phyloP scores from a whole-genome alignment of 768 basidiomycete genomes.

The Infundibulicybe gibba region DNA sequence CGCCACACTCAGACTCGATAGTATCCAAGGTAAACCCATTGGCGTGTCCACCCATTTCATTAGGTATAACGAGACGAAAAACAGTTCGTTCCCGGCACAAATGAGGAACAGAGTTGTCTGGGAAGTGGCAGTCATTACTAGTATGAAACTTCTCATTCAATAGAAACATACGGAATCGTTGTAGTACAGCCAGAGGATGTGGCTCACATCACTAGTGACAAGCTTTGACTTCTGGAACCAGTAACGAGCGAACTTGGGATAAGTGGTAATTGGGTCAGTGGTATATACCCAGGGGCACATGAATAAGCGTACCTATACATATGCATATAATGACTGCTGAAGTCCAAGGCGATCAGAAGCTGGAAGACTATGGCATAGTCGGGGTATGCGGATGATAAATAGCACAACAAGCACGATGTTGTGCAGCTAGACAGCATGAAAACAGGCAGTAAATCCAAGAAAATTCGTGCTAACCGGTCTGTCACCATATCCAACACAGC shows the following conservation, averaged over 20 bases:
- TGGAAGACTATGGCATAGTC: conserved; percentile 84
- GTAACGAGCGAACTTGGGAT: conserved; percentile 97
- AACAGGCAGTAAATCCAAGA: not conserved
- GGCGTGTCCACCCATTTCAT: conserved; percentile 81
- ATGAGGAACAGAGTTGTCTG: conserved; percentile 87
- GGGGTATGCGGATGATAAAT: conserved; percentile 89
- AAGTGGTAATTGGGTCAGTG: conserved; percentile 7
- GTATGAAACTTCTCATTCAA: not conserved
- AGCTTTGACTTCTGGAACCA: conserved; percentile 91
- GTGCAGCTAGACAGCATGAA: conserved; percentile 67
- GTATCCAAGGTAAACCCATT: conserved; percentile 42
- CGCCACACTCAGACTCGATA: conserved; percentile 63
- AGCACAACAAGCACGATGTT: conserved; percentile 91
- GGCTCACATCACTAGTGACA: conserved; percentile 89
- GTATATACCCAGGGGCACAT: conserved; percentile 2
- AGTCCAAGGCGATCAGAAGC: conserved; percentile 94
- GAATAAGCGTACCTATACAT: conserved; percentile 83
- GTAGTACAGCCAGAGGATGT: conserved; percentile 91
- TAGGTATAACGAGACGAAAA: conserved; percentile 93
- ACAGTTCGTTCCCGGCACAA: conserved; percentile 94
- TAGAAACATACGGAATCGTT: conserved; percentile 73
- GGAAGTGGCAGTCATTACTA: not conserved
- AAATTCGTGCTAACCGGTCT: conserved; percentile 68
- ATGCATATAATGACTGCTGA: conserved; percentile 98
- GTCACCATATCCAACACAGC: conserved; percentile 99